Percentiles rank a stretch among this genome's conserved stretches.
Conservation (phyloP, 805 yeast genomes). For the Starmerella powellii region DNA sequence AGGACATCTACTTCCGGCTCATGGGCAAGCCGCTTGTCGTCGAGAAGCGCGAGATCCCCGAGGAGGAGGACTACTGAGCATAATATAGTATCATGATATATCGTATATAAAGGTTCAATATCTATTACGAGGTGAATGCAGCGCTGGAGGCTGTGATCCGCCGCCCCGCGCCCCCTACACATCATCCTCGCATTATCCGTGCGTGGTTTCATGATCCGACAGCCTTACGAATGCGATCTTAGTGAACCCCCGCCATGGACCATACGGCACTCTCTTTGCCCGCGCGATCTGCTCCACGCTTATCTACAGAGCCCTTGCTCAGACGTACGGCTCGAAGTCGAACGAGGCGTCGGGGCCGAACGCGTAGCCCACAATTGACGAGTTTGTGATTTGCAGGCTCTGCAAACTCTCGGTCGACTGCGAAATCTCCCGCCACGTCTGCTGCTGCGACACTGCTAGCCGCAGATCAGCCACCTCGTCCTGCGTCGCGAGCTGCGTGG, state of each 20-base stretch:
- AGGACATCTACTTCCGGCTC: conserved; percentile 82
- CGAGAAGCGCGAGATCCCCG: conserved; percentile 58
- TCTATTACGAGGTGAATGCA: no score
- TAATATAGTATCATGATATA: no score
- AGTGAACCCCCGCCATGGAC: no score
- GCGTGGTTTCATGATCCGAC: no score
- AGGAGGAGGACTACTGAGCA: conserved; percentile 33
- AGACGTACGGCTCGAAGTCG: conserved; percentile 12
- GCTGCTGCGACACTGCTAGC: conserved; percentile 15
- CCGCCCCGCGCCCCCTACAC: no score
- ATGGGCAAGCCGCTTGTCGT: conserved; percentile 85
- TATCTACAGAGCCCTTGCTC: no score
- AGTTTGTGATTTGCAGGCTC: conserved; percentile 9
- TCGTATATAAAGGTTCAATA: no score
- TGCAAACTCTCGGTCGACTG: conserved; percentile 9
- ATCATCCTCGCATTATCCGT: no score
- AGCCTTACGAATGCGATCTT: no score
- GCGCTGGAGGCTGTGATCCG: no score
- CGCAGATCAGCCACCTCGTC: conserved; percentile 19
- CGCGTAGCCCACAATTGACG: conserved; percentile 15
- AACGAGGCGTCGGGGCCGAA: conserved; percentile 14
- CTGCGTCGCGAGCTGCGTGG: conserved; percentile 16
- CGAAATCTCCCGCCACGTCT: conserved; percentile 16
- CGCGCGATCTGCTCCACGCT: no score
- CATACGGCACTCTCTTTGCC: no score